Evolutionary conservation across 805 yeast genomes (phyloP).

Genomic region (Komagataella mondaviorum): DNA sequence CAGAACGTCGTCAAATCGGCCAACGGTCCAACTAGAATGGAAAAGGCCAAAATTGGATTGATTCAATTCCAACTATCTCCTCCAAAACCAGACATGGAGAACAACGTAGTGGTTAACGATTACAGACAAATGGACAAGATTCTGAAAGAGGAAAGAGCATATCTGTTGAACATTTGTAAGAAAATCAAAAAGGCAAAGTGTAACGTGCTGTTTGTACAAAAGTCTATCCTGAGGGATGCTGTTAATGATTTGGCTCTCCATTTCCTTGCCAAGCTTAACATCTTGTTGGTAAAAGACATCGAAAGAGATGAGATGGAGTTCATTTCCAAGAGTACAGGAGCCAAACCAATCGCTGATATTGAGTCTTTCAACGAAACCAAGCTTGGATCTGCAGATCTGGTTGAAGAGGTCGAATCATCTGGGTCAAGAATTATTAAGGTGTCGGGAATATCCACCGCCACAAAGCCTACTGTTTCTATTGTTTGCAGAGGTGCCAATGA

Average conservation of each 20-base stretch:
- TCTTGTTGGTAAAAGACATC: constrained; percentile 88
- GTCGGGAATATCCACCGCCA: constrained; percentile 58
- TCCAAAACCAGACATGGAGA: constrained; percentile 96
- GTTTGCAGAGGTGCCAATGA: constrained; percentile 92
- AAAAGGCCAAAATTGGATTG: constrained; percentile 83
- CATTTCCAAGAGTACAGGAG: constrained; percentile 70
- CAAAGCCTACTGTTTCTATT: constrained; percentile 67
- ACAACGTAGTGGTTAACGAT: constrained; percentile 92
- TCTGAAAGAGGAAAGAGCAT: constrained; percentile 94
- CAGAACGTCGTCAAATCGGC: constrained; percentile 83
- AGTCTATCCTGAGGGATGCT: constrained; percentile 89
- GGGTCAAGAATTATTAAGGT: constrained; percentile 85
- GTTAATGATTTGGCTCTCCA: constrained; percentile 91
- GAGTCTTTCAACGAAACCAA: constrained; percentile 90
- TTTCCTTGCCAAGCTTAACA: constrained; percentile 83
- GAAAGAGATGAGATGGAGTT: constrained; percentile 96
- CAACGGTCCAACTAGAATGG: constrained; percentile 91
- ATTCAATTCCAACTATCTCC: constrained; percentile 93
- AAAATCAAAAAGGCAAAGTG: constrained; percentile 95
- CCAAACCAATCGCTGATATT: constrained; percentile 92
- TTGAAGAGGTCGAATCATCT: constrained; percentile 82
- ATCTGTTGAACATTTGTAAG: constrained; percentile 86
- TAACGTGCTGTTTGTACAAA: constrained; percentile 80
- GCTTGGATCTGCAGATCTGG: constrained; percentile 80
- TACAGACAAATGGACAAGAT: constrained; percentile 99